Percentiles rank a stretch among this genome's conserved stretches.
Conservation (phyloP, 768 basidiomycete species). For the Antrodiella citrinella region DNA sequence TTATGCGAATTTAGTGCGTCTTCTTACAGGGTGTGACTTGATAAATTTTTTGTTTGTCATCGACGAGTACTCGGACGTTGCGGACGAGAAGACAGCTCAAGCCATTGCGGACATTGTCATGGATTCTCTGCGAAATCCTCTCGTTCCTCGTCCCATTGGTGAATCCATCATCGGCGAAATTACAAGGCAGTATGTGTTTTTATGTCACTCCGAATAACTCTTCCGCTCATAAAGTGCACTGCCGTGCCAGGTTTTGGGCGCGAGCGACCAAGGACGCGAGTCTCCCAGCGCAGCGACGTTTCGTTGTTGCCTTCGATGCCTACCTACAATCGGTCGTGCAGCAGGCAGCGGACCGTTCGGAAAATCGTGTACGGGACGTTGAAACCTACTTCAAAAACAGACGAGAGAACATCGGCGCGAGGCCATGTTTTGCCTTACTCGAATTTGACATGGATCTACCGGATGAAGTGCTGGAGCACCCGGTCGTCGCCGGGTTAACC, state of each 20-base stretch:
- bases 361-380: constrained; percentile 11
- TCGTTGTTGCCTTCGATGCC: constrained; percentile 16
- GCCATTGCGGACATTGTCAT: constrained; percentile 1
- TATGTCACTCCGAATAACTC: no score
- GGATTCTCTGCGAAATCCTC: background rate
- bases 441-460: constrained; percentile 48
- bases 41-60: constrained; percentile 12
- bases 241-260: background rate
- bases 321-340: constrained; percentile 17
- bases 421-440: constrained; percentile 13
- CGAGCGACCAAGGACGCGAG: background rate
- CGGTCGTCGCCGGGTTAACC: constrained; percentile 38
- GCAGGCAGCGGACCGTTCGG: constrained; percentile 17
- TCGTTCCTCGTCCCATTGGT: background rate
- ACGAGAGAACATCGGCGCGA: constrained; percentile 17
- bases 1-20: constrained; percentile 1
- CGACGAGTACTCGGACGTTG: constrained; percentile 2
- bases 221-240: no score
- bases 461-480: constrained; percentile 48
- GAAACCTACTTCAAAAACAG: constrained; percentile 18
- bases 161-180: constrained; percentile 1
- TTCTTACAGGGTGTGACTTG: constrained; percentile 13
- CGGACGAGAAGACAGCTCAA: background rate
- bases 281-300: constrained; percentile 3
- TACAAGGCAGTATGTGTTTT: background rate